phyloP scores from a whole-genome alignment of 305 asterid species.

The Striga hermonthica region DNA sequence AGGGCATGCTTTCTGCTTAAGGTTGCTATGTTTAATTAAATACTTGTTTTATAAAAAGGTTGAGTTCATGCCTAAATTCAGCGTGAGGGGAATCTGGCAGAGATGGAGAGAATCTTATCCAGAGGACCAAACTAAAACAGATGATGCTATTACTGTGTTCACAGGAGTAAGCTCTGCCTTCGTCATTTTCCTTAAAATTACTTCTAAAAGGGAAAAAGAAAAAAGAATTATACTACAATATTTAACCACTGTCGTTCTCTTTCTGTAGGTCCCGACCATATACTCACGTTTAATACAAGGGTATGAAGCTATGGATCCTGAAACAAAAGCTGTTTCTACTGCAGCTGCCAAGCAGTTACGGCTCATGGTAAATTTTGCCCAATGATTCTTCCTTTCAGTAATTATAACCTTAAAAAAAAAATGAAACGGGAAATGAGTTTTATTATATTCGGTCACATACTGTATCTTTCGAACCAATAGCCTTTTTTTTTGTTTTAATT shows the following conservation, averaged over 20 bases:
- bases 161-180: conserved; percentile 68
- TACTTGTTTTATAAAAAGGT: conserved; percentile 52
- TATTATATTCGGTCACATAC: not conserved
- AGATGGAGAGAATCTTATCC: conserved; percentile 97
- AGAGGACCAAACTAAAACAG: conserved; percentile 49
- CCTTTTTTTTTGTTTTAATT: too few relatives aligned
- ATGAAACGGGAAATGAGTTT: not conserved
- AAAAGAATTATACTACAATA: not conserved
- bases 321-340: conserved; percentile 63
- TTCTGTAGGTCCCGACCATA: conserved; percentile 85
- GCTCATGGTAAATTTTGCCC: conserved; percentile 73
- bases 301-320: conserved; percentile 83
- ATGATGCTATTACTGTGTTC: conserved; percentile 75
- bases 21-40: not conserved
- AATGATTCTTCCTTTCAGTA: conserved; percentile 8
- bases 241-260: not conserved
- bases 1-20: conserved; percentile 15
- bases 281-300: conserved; percentile 97
- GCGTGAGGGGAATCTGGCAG: conserved; percentile 98
- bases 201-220: too few relatives aligned
- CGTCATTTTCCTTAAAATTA: not conserved
- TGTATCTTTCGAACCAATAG: not conserved
- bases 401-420: not conserved
- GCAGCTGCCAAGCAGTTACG: conserved; percentile 79
- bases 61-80: conserved; percentile 89